Base-by-base conservation (phyloP, 2,329 filamentous ascomycete genomes). In the Colletotrichum simmondsii region DNA sequence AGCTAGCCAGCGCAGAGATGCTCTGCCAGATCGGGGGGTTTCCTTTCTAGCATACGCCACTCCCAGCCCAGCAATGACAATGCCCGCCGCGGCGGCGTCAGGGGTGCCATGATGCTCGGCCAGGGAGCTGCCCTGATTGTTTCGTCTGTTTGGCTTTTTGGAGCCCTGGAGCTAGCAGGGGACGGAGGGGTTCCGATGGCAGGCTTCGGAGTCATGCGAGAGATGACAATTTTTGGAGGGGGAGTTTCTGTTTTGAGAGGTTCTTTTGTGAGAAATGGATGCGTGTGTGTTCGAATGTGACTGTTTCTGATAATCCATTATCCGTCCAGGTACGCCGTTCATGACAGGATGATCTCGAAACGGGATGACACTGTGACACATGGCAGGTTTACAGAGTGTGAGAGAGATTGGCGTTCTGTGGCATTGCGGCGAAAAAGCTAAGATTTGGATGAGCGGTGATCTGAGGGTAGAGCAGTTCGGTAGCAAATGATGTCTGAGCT, bases 71-170 rank as follows among this genome's bases (percentile, higher is more conserved):
- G 32, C 32, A 42, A 19, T 42, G 37, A 19, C 37, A 42, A 42
- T 42, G 37, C 37, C 37, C 37, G 16, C 32, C 3, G 8, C 19
- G 19, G 7, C 42, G 8, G 19, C 16, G 19, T 22, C 42, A 49
- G 67, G 58, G 35, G 26, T 37, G 53, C 53, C 52, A 28, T 56
- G 14, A 46, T 37, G n/a, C 8, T 32, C 32, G 28, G 26, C 46
- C 60, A 61, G 66, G 71, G 54, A 37, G 24, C 19, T 56, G 70
- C 70, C 70, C 65, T 70, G 65, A 65, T 59, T 64, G 59, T 46
- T n/a, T 56, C 4, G 24, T 52, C 19, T n/a, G 14, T n/a, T 30
- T 54, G 24, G 46, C 28, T 49, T 63, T 30, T 63, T 6, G 61
- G 42, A 42, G 70, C 14, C 37, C 66, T 69, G 65, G 52, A 59